Evolutionary conservation across 1,284 basidiomycete genomes (phyloP).

Genomic region (Peniophora sp.): DNA sequence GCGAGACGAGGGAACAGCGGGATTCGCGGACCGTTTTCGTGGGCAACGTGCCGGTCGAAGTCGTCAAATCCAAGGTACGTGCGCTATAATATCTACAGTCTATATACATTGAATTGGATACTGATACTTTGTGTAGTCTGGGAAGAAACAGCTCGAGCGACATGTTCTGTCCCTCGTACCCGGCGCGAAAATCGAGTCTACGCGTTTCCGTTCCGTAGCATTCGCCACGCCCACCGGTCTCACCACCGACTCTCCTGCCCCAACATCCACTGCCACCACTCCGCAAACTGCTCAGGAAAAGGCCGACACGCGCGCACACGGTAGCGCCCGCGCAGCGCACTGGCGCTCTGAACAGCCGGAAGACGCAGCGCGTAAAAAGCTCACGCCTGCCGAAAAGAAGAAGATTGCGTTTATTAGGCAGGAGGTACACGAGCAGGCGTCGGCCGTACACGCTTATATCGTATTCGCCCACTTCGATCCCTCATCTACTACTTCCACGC

Average conservation of each 20-base stretch:
- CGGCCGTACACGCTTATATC: constrained; percentile 77
- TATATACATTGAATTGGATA: neutral
- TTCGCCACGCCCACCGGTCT: constrained; percentile 71
- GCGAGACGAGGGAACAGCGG: constrained; percentile 63
- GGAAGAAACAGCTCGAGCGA: constrained; percentile 60
- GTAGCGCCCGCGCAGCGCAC: constrained; percentile 51
- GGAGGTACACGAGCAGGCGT: constrained; percentile 70
- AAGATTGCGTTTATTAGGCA: constrained; percentile 92
- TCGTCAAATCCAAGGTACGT: constrained; percentile 68
- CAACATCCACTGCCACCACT: constrained; percentile 12
- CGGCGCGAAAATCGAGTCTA: constrained; percentile 75
- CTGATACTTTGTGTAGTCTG: constrained; percentile 28
- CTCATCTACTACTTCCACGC: constrained; percentile 35
- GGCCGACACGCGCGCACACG: constrained; percentile 38
- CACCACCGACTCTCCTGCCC: constrained; percentile 35
- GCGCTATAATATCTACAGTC: neutral
- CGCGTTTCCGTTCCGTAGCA: constrained; percentile 86
- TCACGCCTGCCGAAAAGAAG: constrained; percentile 85
- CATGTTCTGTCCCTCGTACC: constrained; percentile 69
- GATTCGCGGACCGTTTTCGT: constrained; percentile 86
- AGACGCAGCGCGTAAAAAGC: constrained; percentile 48
- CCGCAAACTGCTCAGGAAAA: constrained; percentile 19
- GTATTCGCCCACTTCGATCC: constrained; percentile 73
- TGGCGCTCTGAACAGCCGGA: constrained; percentile 53
- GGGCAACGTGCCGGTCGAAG: constrained; percentile 82